Conservation (phyloP, 2,329 filamentous ascomycete species). For the Zarea fungicola region DNA sequence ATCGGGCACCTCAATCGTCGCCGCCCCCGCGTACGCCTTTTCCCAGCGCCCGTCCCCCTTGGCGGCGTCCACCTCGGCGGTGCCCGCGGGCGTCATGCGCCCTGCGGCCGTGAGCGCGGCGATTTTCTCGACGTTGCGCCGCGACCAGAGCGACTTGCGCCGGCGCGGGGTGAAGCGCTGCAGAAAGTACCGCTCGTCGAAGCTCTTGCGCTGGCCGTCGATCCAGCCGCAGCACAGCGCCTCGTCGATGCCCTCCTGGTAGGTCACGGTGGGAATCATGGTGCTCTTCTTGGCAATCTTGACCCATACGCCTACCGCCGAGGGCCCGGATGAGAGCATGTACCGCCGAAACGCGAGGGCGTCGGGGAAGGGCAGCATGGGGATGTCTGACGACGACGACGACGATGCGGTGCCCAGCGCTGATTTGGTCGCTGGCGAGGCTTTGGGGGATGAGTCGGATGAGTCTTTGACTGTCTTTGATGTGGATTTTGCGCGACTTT, state of each 20-base stretch:
- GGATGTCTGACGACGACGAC: not conserved
- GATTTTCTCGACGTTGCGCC: conserved; percentile 52
- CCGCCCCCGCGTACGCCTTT: conserved; percentile 48
- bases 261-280: conserved; percentile 38
- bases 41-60: conserved; percentile 55
- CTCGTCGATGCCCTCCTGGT: conserved; percentile 48
- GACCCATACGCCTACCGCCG: conserved; percentile 38
- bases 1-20: conserved; percentile 39
- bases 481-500: not conserved
- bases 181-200: conserved; percentile 43
- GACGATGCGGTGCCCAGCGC: not conserved
- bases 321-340: conserved; percentile 31
- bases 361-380: conserved; percentile 24
- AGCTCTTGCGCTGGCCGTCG: conserved; percentile 45
- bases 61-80: conserved; percentile 47
- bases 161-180: conserved; percentile 56
- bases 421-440: too few relatives aligned
- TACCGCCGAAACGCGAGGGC: conserved; percentile 31
- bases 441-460: too few relatives aligned
- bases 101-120: conserved; percentile 37
- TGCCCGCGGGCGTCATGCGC: conserved; percentile 44
- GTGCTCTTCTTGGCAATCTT: conserved; percentile 44
- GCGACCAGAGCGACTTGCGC: conserved; percentile 51
- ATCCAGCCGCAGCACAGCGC: conserved; percentile 61
- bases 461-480: not conserved